phyloP scores from a whole-genome alignment of 106 monocot species.

The Apostasia shenzhenica region DNA sequence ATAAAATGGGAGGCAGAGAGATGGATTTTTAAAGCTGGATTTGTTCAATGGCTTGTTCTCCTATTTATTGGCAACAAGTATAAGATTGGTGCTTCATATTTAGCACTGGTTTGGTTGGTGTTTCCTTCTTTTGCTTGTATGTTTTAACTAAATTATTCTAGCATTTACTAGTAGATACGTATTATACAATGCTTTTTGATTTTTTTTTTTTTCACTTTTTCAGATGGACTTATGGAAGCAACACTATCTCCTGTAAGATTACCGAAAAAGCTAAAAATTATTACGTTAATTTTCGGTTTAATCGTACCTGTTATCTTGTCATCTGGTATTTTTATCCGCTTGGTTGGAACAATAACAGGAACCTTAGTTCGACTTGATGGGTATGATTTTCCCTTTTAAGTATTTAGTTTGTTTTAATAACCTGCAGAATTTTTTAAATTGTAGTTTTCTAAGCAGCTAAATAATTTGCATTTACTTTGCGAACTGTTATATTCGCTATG shows the following conservation, averaged over 20 bases:
- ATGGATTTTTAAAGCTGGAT: slow-evolving; percentile 95
- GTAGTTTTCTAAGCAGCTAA: background rate
- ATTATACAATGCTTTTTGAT: slow-evolving; percentile 1
- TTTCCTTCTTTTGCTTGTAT: slow-evolving; percentile 96
- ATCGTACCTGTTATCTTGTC: slow-evolving; percentile 56
- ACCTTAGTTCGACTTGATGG: slow-evolving; percentile 72
- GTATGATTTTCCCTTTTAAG: slow-evolving; percentile 21
- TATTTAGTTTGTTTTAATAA: background rate
- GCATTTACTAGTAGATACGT: slow-evolving; percentile 2
- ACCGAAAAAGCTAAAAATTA: slow-evolving; percentile 63
- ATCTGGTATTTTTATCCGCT: slow-evolving; percentile 42
- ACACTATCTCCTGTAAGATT: slow-evolving; percentile 69
- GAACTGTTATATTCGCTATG: background rate
- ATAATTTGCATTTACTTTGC: background rate
- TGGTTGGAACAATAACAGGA: slow-evolving; percentile 47
- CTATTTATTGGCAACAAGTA: slow-evolving; percentile 58
- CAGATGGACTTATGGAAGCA: slow-evolving; percentile 96
- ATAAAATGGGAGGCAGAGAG: slow-evolving; percentile 74
- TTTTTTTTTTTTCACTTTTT: slow-evolving; percentile 3
- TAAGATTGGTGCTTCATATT: slow-evolving; percentile 63
- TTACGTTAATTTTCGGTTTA: slow-evolving; percentile 65
- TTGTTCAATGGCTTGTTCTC: slow-evolving; percentile 77
- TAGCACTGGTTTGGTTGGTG: slow-evolving; percentile 87
- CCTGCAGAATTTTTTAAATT: background rate
- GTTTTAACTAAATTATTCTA: slow-evolving; percentile 5